These are phyloP conservation scores for Pseudozyma flocculosa DNA, from an alignment of 1,284 basidiomycete genomes.

Conservation along the genomic window DNA sequence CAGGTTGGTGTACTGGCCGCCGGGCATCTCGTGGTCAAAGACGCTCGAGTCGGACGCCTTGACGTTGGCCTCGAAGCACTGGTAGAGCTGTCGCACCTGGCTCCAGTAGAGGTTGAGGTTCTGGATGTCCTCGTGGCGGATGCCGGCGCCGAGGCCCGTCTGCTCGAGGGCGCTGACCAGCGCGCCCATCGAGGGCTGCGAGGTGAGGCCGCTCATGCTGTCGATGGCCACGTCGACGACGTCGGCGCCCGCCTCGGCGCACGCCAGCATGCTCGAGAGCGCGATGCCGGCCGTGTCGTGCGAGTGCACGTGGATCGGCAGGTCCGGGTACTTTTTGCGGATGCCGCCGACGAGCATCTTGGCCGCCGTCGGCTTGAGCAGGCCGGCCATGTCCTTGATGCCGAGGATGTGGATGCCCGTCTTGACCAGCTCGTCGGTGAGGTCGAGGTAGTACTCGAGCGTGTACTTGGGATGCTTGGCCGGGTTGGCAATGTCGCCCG, in stretches of 20 bases:
- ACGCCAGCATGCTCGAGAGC: slow-evolving; percentile 91
- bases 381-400: slow-evolving; percentile 99
- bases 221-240: slow-evolving; percentile 98
- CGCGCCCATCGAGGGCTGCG: slow-evolving; percentile 98
- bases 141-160: slow-evolving; percentile 89
- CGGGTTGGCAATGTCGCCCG: slow-evolving; percentile 91
- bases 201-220: slow-evolving; percentile 91
- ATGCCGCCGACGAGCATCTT: slow-evolving; percentile 90
- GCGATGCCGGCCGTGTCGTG: slow-evolving; percentile 99
- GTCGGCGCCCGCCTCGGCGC: slow-evolving; percentile 93
- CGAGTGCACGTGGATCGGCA: slow-evolving; percentile 98
- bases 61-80: slow-evolving; percentile 98
- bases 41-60: slow-evolving; percentile 82
- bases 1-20: slow-evolving; percentile 67
- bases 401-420: slow-evolving; percentile 97
- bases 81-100: slow-evolving; percentile 91
- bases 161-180: slow-evolving; percentile 93
- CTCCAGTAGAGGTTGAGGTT: slow-evolving; percentile 98
- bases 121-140: slow-evolving; percentile 95
- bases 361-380: slow-evolving; percentile 92
- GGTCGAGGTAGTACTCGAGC: slow-evolving; percentile 94
- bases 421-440: slow-evolving; percentile 86
- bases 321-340: slow-evolving; percentile 91
- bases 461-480: slow-evolving; percentile 94
- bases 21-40: slow-evolving; percentile 99